Conservation (phyloP, 129 eudicot genomes). For the Flaveria ramosissima region DNA sequence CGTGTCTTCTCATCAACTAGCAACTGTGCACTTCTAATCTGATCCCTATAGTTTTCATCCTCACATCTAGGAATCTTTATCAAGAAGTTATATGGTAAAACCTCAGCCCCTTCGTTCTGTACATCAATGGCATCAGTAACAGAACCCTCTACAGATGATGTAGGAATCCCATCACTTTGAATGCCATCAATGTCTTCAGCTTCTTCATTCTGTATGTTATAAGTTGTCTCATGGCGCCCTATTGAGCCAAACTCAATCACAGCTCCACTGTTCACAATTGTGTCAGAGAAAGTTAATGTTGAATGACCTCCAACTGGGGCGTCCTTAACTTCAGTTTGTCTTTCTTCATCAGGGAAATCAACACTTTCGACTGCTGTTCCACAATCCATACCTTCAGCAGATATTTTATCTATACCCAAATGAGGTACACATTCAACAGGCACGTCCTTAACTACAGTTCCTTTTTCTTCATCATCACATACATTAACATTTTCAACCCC, state of each 20-base stretch:
- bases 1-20: slow-evolving; percentile 70
- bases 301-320: slow-evolving; percentile 28
- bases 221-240: slow-evolving; percentile 36
- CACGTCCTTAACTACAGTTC: slow-evolving; percentile 26
- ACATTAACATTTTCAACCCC: slow-evolving; percentile 27
- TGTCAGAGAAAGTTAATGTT: slow-evolving; percentile 25
- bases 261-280: slow-evolving; percentile 28
- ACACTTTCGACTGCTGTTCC: slow-evolving; percentile 30
- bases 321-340: slow-evolving; percentile 34
- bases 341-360: slow-evolving; percentile 36
- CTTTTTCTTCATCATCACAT: slow-evolving; percentile 31
- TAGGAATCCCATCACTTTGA: slow-evolving; percentile 33
- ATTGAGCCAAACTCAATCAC: slow-evolving; percentile 46
- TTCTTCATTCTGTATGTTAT: slow-evolving; percentile 30
- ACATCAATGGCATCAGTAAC: slow-evolving; percentile 36
- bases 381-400: slow-evolving; percentile 17
- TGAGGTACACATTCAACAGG: slow-evolving; percentile 26
- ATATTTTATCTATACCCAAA: slow-evolving; percentile 27
- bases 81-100: slow-evolving; percentile 59
- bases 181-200: slow-evolving; percentile 29
- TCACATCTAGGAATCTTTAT: slow-evolving; percentile 75
- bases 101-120: slow-evolving; percentile 36
- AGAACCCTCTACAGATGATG: slow-evolving; percentile 45
- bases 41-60: slow-evolving; percentile 57
- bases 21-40: slow-evolving; percentile 57